Base-by-base conservation (phyloP, 192 early-diverging fungal genomes). In the Chytriomyces sp. region DNA sequence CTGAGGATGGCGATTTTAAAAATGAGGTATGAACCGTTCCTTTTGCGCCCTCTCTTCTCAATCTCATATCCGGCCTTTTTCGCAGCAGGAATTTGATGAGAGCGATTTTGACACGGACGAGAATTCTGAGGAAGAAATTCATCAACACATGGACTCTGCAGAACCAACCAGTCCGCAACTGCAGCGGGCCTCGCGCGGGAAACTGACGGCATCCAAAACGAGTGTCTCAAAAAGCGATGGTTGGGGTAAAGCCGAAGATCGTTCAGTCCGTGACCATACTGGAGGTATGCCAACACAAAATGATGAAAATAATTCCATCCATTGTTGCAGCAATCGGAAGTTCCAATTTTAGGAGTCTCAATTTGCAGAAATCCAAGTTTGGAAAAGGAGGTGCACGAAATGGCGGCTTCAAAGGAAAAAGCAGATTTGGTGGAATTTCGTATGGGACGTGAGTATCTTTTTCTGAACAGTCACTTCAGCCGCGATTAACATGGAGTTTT, bases 241-340 rank as follows among this genome's bases (percentile, higher is more conserved):
- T 57, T 71, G 69, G 69, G 69, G 69, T 26, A 71, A 71, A 60
- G 24, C 69, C n/a, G 69, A 71, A 71, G 69, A 71, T 13, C 24
- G 45, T 23, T 57, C n/a, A 2, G 20, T 73, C 23, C 23, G 61
- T 35, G 53, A 62, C 13, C n/a, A 8, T 16, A 62, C 23, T 45
- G 53, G 71, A 62, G n/a, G 35, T 24, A n/a, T n/a, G n/a, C n/a
- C n/a, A n/a, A n/a, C n/a, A n/a, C n/a, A n/a, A n/a, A n/a, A n/a
- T n/a, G n/a, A n/a, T n/a, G n/a, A n/a, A n/a, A n/a, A n/a, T n/a
- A n/a, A n/a, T n/a, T n/a, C n/a, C n/a, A n/a, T n/a, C n/a, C n/a
- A n/a, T n/a, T n/a, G n/a, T n/a, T n/a, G n/a, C n/a, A 65, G 68
- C 61, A 3, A 78, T 78, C 35, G 77, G 77, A 24, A 78, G 77